Base-by-base conservation (phyloP, 2,329 filamentous ascomycete species). In the Paecilomyces formosus region DNA sequence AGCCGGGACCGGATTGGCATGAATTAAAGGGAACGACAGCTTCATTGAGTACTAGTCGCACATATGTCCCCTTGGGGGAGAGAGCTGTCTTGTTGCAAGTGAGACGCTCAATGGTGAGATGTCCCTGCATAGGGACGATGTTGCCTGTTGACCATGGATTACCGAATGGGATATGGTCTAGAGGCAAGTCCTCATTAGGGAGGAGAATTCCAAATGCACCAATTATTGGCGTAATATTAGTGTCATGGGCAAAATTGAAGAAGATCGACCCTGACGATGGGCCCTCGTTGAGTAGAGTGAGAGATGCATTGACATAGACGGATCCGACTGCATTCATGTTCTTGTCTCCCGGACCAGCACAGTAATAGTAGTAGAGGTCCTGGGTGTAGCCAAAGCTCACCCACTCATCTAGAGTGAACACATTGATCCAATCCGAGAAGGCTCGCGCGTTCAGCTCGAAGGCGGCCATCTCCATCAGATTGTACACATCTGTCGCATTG, bases 391-490 rank as follows among this genome's bases (percentile, higher is more conserved):
- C 62, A 35, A 63, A 64, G 12, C 57, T 60, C 21, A 62, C 60
- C 65, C 64, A 66, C 53, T 66, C 64, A 13, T 67, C 64, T 21
- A 61, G 60, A 18, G 64, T 67, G 56, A 67, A 67, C 4, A 61
- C 62, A 45, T 64, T 57, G 21, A 64, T 65, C 64, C 65, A 67
- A 21, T 64, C 56, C 3, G 65, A 67, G 31, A 57, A 61, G 1
- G 58, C 55, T 26, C 63, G 65, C 3, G 56, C 59, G 39, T 64
- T 66, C 1, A 66, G 58, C 55, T 67, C 65, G 53, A 62, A 66
- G 3, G 59, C 58, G 2, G 62, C 58, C 63, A 66, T 64, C 12
- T 58, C 52, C 63, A 67, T 67, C n/a, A 67, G 56, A 26, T 61
- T 55, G 33, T 57, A 62, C 4, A 67, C 54, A 51, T 66, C 64